phyloP scores from a whole-genome alignment of 1,284 basidiomycete species.

The Ustilago trichophora region DNA sequence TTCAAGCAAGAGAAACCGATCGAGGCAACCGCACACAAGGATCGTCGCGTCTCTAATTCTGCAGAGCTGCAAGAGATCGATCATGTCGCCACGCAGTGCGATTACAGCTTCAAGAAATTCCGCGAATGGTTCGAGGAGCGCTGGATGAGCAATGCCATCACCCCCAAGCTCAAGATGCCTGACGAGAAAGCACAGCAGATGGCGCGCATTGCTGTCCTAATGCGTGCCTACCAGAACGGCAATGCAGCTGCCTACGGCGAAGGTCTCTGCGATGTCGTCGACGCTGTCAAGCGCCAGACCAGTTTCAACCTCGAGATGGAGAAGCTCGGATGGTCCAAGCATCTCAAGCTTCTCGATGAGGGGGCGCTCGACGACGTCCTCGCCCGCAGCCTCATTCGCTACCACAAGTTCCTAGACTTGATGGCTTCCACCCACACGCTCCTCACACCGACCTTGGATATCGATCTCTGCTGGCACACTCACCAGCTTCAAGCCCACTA shows the following conservation, averaged over 20 bases:
- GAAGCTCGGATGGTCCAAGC: slow-evolving; percentile 45
- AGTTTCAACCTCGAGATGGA: slow-evolving; percentile 43
- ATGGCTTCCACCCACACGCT: slow-evolving; percentile 10
- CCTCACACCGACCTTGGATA: slow-evolving; percentile 54
- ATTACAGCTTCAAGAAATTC: slow-evolving; percentile 26
- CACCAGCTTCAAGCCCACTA: slow-evolving; percentile 47
- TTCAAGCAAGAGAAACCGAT: slow-evolving; percentile 31
- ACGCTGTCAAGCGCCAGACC: slow-evolving; percentile 42
- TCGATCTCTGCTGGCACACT: slow-evolving; percentile 59
- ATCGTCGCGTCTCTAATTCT: not conserved
- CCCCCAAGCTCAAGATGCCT: slow-evolving; percentile 11
- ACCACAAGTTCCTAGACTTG: slow-evolving; percentile 49
- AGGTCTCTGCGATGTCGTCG: slow-evolving; percentile 38
- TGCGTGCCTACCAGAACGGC: slow-evolving; percentile 37
- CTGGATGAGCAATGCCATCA: slow-evolving; percentile 16
- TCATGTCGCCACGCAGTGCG: slow-evolving; percentile 9
- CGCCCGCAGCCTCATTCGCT: slow-evolving; percentile 43
- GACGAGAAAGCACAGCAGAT: slow-evolving; percentile 25
- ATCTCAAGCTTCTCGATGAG: slow-evolving; percentile 17
- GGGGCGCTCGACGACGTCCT: slow-evolving; percentile 30
- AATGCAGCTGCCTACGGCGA: slow-evolving; percentile 41
- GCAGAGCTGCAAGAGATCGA: slow-evolving; percentile 21
- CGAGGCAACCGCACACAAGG: slow-evolving; percentile 4
- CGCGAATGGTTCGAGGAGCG: slow-evolving; percentile 26
- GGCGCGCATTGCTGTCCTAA: slow-evolving; percentile 31